Conservation (phyloP, 306 rosid species). For the Luffa acutangula region DNA sequence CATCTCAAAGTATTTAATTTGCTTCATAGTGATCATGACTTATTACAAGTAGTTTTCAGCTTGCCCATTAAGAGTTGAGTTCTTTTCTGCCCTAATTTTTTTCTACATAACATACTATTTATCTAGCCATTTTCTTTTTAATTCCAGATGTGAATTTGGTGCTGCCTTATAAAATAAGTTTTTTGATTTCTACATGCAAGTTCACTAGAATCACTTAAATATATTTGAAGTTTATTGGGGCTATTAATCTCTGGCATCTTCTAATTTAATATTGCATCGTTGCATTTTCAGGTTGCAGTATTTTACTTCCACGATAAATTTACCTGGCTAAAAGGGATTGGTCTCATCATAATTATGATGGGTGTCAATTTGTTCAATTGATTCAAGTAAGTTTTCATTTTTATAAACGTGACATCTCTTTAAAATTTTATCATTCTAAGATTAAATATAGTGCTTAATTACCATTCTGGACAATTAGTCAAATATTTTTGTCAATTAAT, state of each 20-base stretch:
- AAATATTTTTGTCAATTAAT: background rate
- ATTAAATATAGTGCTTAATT: background rate
- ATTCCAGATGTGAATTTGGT: too few species aligned
- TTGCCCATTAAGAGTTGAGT: background rate
- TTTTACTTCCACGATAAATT: constrained; percentile 80
- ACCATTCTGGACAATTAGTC: background rate
- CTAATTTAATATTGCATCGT: constrained; percentile 11
- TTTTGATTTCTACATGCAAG: too few species aligned
- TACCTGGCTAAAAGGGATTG: constrained; percentile 71
- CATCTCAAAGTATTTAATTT: background rate
- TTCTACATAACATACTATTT: too few species aligned
- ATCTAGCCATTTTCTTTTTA: too few species aligned
- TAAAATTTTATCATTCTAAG: background rate
- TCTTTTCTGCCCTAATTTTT: background rate
- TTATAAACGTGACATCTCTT: background rate
- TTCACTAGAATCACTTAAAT: too few species aligned
- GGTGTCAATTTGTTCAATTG: constrained; percentile 92
- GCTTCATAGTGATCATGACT: background rate
- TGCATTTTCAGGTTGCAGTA: constrained; percentile 66
- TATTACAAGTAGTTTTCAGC: background rate
- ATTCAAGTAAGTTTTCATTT: constrained; percentile 79
- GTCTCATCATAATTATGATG: constrained; percentile 64
- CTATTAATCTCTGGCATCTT: too few species aligned
- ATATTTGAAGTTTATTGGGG: too few species aligned
- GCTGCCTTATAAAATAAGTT: too few species aligned